A percentile compares a stretch with the other conserved stretches of the same genome.
Conservation (phyloP, 164 flowering plant genomes). For the Nymphaea thermarum region DNA sequence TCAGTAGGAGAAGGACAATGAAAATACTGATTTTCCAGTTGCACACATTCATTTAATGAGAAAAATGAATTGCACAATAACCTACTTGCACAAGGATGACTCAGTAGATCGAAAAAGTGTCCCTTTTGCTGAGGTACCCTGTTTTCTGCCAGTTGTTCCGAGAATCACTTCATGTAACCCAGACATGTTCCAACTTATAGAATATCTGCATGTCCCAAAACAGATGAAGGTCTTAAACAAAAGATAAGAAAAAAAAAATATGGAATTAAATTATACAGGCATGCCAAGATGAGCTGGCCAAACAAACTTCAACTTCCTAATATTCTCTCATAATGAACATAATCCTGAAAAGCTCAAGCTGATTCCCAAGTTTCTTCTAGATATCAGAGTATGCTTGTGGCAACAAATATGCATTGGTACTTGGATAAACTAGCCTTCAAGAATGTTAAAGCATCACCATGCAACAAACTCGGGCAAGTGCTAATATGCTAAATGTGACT, state of each 20-base stretch:
- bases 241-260: neutral
- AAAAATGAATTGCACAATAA: neutral
- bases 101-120: slow-evolving; percentile 64
- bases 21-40: neutral
- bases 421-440: too few relatives aligned
- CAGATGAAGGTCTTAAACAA: neutral
- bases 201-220: slow-evolving; percentile 36
- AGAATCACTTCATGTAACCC: slow-evolving; percentile 92
- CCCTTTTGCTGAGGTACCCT: slow-evolving; percentile 90
- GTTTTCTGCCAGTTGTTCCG: slow-evolving; percentile 98
- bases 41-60: neutral
- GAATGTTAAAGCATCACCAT: too few relatives aligned
- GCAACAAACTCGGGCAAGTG: too few relatives aligned
- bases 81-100: slow-evolving; percentile 89
- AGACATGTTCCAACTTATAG: slow-evolving; percentile 81
- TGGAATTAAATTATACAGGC: neutral
- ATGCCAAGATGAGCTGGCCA: too few relatives aligned
- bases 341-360: too few relatives aligned
- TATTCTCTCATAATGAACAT: too few relatives aligned
- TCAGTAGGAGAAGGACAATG: neutral
- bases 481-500: too few relatives aligned
- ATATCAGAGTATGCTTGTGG: too few relatives aligned
- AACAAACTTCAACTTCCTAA: too few relatives aligned
- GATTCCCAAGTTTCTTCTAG: too few relatives aligned
- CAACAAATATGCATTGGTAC: too few relatives aligned